Base-by-base conservation (phyloP, 1,139 yeast genomes). In the Blastobotrys raffinosifermentans region DNA sequence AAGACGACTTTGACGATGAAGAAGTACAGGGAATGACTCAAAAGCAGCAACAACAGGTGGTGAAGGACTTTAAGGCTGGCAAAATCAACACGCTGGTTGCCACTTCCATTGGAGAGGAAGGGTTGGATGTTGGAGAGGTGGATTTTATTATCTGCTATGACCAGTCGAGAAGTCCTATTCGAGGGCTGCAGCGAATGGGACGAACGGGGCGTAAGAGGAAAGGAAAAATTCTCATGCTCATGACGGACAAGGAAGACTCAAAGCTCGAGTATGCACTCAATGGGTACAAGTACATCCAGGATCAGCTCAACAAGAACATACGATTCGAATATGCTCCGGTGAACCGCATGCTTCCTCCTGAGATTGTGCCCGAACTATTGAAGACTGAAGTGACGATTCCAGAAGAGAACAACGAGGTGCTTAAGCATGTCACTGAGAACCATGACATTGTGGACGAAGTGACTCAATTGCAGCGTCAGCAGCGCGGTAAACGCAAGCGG, bases 91-190 rank as follows among this genome's bases (percentile, higher is more conserved):
- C 85, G 5, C 65, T 93, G 19, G 94, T 93, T 2, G 96, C 97
- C 4, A 93, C 99, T 0, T 87, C 96, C 0, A 91, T 93, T 55
- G 99, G 97, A 31, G 99, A 93, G 58, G 99, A 93, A 67, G 99
- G 99, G 36, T 70, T 93, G 45, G 98, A 93, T 67, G 93, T 93
- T 48, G 97, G 98, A 21, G 97, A 93, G 55, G 98, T 93, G 36
- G 98, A 93, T 58, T 59, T 91, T 50, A 91, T 93, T 49, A 72
- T 91, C 4, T 87, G 96, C 54, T 91, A 80, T 59, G 98, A 93
- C 53, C 85, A 95, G 1, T 87, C 96, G 0, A 72, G 87, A 22
- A 85, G 96, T 33, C 97, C 98, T 0, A 91, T 93, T 41, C 85
- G 94, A 43, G 87, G 84, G 51, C 73, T 93, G 32, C 99, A 93